Evolutionary conservation across 805 yeast species (phyloP), one percentile per base, ranked within the genome.

Genomic region (Priceomyces haplophilus): DNA sequence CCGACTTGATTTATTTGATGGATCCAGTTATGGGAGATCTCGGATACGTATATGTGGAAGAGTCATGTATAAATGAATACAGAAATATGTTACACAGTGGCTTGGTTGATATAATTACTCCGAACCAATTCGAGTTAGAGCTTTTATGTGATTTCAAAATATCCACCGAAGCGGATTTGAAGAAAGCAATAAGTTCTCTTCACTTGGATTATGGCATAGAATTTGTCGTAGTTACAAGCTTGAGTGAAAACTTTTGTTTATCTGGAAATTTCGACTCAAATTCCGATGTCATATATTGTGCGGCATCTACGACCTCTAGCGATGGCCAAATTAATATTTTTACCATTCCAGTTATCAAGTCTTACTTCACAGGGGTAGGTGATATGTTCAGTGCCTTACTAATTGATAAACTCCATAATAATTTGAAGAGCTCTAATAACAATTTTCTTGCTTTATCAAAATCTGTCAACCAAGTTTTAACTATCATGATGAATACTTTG

Each of bases 331-430:
- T 65, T 2, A 39, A 53, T 3, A 38, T 65, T 37, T 80, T 77
- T 53, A 72, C 73, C 49, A 73, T 85, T 11, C 84, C 86, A 2
- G 68, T 73, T 27, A 76, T 88, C 33, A 79, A 83, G 42, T 82
- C 91, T 4, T 88, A 91, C 59, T 91, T 90, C 64, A 88, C 97
- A 0, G 98, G 98, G 1, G 96, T 93, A 0, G 98, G 98, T 5
- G 98, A 90, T 55, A 63, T 90, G 33, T 90, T 91, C 53, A 83
- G 96, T 0, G 91, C 96, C 0, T 61, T 90, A 31, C 60, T 89
- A 24, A 52, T 87, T 4, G 95, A 85, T 59, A 75, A 86, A 50
- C 65, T 82, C 21, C 67, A 62, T 51, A 59, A 58, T 1, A 54
- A 52, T 29, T 33, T 50, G 4, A 33, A 30, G 17, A 13, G 18